Evolutionary conservation across 1,284 basidiomycete genomes (phyloP), one percentile per base, ranked within the genome.

Genomic region (Ustilago vetiveriae): DNA sequence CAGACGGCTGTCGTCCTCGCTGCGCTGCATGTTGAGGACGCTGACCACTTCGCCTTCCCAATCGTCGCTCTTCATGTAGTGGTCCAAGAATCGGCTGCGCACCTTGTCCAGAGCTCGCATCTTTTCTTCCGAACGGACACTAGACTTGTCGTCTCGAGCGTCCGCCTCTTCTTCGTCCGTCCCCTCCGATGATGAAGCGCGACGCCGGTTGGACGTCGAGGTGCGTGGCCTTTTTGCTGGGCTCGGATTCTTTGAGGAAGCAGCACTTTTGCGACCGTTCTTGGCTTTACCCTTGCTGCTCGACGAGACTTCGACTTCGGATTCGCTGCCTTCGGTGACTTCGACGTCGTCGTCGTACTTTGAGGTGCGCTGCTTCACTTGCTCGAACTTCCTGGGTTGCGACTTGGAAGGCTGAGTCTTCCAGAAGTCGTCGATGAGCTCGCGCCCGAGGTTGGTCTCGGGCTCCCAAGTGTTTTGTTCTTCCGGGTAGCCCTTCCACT

Each of bases 401-500:
- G 58, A 62, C 41, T 72, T 68, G 42, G 69, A 40, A 9, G 69
- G 64, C 38, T 60, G 55, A 36, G 42, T 47, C 47, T 70, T 70
- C 71, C 71, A 74, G 53, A 70, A 74, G 3, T 54, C 53, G 23
- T 67, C 52, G 24, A 67, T 39, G 13, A 70, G 26, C 2, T 49
- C 29, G 6, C 44, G 44, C 0, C 42, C 26, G 0, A 70, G 32
- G 32, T 74, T 63, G 2, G 17, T 37, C 49, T 74, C 71, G 8
- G 71, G 71, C 52, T 74, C 71, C 71, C 71, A 74, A 7, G 71
- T 74, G 46, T 70, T 74, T 17, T 63, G 58, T 1, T 2, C 17
- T 24, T 74, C 71, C n/a, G 49, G 21, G 26, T 41, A 74, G 9
- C 59, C 63, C 35, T 74, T 74, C 71, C 71, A 74, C 41, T 74